Base-by-base conservation (phyloP, 108 stramenopile genomes). In the Skeletonema menzelii region DNA sequence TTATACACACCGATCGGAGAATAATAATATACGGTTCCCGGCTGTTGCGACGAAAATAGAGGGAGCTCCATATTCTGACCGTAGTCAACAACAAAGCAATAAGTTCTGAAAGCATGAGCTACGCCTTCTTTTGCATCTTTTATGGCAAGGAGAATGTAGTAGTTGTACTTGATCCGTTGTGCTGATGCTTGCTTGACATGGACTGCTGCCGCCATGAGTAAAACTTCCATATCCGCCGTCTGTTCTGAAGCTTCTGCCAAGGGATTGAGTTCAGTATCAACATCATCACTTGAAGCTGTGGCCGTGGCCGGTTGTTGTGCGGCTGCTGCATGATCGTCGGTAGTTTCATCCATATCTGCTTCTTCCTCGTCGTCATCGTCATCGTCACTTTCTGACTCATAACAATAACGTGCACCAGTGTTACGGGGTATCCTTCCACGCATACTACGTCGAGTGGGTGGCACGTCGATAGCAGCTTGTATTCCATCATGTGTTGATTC, bases 61-160 rank as follows among this genome's bases (percentile, higher is more conserved):
- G 78, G 79, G 3, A 74, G 31, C 46, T 58, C 47, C 66, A 80
- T 66, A 40, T 75, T 75, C 34, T 80, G 72, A 2, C 66, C 72
- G n/a, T 67, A 73, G 19, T 79, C 72, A 30, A 53, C 57, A 7
- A 68, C 63, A 17, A 53, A 66, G 0, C 26, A 27, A 6, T 6
- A 27, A 2, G 26, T 27, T 2, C 24, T 4, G 5, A 37, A 32
- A 7, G 5, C 14, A 47, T 42, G 37, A 40, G 27, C 14, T 6
- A 65, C 55, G 5, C 56, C 37, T 3, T 56, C 27, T 20, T 64
- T 11, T 0, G 64, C 30, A 66, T 73, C 31, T 4, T 10, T 5
- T 30, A 15, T 24, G 5, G 71, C 71, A 47, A 37, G 56, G 14
- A 47, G 10, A 2, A 56, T 32, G 13, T 7, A 56, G 15, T 11